Conservation (phyloP, 2,329 filamentous ascomycete genomes). For the Rachicladosporium sp. region DNA sequence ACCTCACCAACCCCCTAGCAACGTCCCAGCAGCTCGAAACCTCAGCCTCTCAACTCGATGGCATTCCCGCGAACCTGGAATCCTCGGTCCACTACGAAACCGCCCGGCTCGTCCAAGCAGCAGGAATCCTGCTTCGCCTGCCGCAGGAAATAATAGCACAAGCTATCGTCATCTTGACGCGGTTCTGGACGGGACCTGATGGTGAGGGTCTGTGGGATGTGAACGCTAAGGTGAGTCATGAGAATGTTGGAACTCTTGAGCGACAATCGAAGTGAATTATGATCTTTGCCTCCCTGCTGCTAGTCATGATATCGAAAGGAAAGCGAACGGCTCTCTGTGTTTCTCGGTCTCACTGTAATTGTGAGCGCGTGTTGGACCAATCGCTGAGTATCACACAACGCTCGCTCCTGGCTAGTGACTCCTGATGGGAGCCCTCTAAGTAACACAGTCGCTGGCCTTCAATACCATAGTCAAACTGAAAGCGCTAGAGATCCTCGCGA, state of each 20-base stretch:
- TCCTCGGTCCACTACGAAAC: constrained; percentile 60
- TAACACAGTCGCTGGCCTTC: too few relatives aligned
- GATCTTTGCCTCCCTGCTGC: background rate
- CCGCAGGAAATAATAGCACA: constrained; percentile 78
- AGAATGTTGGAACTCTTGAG: background rate
- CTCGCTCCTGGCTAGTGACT: too few relatives aligned
- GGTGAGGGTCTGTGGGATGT: constrained; percentile 37
- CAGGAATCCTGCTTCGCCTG: constrained; percentile 68
- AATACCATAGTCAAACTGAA: too few relatives aligned
- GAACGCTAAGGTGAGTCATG: constrained; percentile 36
- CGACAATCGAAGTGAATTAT: too few relatives aligned
- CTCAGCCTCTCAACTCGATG: constrained; percentile 42
- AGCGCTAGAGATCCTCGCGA: too few relatives aligned
- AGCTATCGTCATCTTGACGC: constrained; percentile 67
- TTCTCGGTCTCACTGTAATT: too few relatives aligned
- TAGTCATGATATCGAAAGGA: too few relatives aligned
- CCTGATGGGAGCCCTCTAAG: too few relatives aligned
- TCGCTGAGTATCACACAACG: too few relatives aligned
- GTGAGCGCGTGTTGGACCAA: too few relatives aligned
- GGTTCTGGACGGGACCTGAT: constrained; percentile 60
- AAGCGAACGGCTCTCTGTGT: too few relatives aligned
- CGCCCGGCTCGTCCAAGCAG: constrained; percentile 62
- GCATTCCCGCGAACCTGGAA: constrained; percentile 55
- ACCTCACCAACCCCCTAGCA: constrained; percentile 58
- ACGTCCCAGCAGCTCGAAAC: constrained; percentile 56